These are phyloP conservation scores for Dipteronia sinensis DNA, from an alignment of 345 rosid genomes.

Conservation along the genomic window DNA sequence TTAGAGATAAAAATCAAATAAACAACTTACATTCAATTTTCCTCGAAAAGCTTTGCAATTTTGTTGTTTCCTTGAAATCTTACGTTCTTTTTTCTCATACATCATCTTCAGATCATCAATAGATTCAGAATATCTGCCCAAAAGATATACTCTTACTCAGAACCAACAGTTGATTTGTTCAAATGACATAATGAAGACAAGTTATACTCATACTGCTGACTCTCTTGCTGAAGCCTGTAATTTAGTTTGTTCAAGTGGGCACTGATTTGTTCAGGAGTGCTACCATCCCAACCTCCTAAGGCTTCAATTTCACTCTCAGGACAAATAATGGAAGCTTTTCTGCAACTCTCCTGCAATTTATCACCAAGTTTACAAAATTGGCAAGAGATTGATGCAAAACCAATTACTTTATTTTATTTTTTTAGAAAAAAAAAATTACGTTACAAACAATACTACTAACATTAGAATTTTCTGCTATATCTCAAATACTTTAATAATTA, in stretches of 20 bases:
- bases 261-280: conserved; percentile 84
- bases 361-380: conserved; percentile 13
- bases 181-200: conserved; percentile 18
- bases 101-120: conserved; percentile 79
- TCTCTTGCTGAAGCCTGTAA: conserved; percentile 75
- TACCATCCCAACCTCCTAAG: conserved; percentile 75
- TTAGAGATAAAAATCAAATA: conserved; percentile 7
- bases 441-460: conserved; percentile 2
- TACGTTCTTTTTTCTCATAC: conserved; percentile 59
- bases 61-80: conserved; percentile 61
- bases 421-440: conserved; percentile 2
- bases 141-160: conserved; percentile 6
- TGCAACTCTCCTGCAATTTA: conserved; percentile 61
- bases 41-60: conserved; percentile 54
- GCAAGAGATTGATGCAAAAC: neutral
- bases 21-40: conserved; percentile 57
- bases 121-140: conserved; percentile 80
- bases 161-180: neutral
- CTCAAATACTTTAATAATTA: conserved; percentile 10
- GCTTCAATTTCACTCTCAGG: conserved; percentile 83
- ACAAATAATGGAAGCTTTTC: conserved; percentile 94
- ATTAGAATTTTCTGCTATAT: conserved; percentile 7
- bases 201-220: conserved; percentile 55
- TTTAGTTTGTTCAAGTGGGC: conserved; percentile 64
- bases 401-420: neutral